Conservation (phyloP, 2,329 filamentous ascomycete genomes). For the Apiospora pterosperma region DNA sequence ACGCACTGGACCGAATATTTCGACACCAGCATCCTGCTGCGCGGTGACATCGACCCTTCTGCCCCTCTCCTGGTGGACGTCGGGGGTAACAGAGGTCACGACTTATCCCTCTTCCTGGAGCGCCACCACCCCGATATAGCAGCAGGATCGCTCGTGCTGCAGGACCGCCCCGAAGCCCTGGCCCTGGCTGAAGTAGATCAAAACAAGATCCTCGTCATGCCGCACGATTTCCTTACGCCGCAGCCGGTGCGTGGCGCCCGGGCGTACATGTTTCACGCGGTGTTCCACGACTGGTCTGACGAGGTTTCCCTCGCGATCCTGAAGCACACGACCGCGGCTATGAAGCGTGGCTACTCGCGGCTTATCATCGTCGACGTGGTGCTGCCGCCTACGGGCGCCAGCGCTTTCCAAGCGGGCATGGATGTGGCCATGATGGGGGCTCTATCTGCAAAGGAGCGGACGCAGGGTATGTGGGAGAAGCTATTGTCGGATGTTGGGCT, state of each 20-base stretch:
- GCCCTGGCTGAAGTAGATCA: constrained; percentile 20
- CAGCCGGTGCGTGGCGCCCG: constrained; percentile 38
- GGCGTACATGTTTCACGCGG: constrained; percentile 22
- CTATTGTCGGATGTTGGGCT: background rate
- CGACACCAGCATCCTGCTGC: background rate
- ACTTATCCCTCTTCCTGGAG: constrained; percentile 4
- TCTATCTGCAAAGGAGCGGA: background rate
- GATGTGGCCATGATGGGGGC: background rate
- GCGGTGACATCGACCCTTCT: background rate
- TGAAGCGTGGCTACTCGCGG: constrained; percentile 32
- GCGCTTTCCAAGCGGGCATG: background rate
- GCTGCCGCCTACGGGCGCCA: background rate
- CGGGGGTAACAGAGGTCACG: constrained; percentile 7
- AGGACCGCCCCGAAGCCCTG: constrained; percentile 27
- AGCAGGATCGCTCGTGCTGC: constrained; percentile 27
- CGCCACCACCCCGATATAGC: background rate
- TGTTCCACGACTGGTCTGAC: constrained; percentile 31
- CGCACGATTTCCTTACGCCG: constrained; percentile 35
- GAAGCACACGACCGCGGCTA: constrained; percentile 16
- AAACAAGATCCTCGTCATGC: constrained; percentile 21
- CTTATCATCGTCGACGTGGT: constrained; percentile 32
- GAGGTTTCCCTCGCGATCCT: constrained; percentile 20
- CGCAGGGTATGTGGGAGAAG: background rate
- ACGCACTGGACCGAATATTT: background rate
- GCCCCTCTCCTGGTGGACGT: background rate